phyloP scores from a whole-genome alignment of 2,329 filamentous ascomycete genomes.

The Fulvia fulva region DNA sequence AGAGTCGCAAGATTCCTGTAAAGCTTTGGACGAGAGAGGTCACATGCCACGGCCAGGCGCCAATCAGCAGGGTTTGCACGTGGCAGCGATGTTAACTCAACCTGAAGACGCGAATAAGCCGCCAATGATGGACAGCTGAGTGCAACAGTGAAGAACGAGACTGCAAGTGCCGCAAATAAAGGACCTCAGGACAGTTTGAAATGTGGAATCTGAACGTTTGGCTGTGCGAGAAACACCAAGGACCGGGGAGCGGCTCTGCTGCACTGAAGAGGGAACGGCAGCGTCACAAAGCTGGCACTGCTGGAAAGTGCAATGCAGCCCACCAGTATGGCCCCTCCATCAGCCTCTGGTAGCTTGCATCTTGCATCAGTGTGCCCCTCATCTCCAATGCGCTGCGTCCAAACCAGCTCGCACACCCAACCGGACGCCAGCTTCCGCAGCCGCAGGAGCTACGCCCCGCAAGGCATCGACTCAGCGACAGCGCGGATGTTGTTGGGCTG shows the following conservation, averaged over 20 bases:
- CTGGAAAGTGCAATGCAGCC: constrained; percentile 7
- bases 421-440: constrained; percentile 17
- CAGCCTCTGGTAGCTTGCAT: too few relatives aligned
- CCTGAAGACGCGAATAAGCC: constrained; percentile 3
- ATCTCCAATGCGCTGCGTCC: neutral
- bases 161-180: neutral
- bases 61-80: constrained; percentile 13
- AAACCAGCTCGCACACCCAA: constrained; percentile 8
- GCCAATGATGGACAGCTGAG: neutral
- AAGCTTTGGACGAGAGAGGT: constrained; percentile 10
- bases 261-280: neutral
- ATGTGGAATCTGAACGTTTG: neutral
- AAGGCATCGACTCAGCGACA: constrained; percentile 5
- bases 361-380: constrained; percentile 9
- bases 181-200: neutral
- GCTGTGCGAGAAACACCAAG: constrained; percentile 1
- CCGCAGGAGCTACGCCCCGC: constrained; percentile 10
- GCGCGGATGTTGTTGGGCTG: constrained; percentile 8
- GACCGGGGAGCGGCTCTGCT: constrained; percentile 1
- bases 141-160: constrained; percentile 1
- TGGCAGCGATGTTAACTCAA: constrained; percentile 12
- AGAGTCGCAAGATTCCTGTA: constrained; percentile 12
- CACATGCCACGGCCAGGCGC: constrained; percentile 14
- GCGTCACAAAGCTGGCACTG: constrained; percentile 4
- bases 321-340: neutral